Conservation (phyloP, 805 yeast species). For the Kazachstania bromeliacearum region DNA sequence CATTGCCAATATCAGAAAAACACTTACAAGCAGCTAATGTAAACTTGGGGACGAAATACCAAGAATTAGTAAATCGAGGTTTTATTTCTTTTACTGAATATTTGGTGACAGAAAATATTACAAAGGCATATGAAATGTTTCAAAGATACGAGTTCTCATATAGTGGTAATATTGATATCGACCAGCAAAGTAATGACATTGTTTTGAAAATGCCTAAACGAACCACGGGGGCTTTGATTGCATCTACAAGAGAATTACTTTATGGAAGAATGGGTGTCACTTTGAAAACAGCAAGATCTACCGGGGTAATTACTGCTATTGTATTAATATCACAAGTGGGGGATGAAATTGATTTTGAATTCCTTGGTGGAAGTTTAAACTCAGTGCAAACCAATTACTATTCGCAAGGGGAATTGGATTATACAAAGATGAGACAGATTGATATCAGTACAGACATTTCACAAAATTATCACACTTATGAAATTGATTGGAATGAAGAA, state of each 20-base stretch:
- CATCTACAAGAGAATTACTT: slow-evolving; percentile 71
- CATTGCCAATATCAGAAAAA: too few species aligned
- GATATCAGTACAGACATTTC: slow-evolving; percentile 39
- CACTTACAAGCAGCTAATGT: too few species aligned
- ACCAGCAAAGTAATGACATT: slow-evolving; percentile 36
- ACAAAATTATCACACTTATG: slow-evolving; percentile 63
- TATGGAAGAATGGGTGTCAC: slow-evolving; percentile 67
- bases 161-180: slow-evolving; percentile 43
- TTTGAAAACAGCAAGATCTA: slow-evolving; percentile 61
- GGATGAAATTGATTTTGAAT: slow-evolving; percentile 89
- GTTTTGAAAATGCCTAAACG: slow-evolving; percentile 72
- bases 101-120: slow-evolving; percentile 22
- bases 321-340: slow-evolving; percentile 75
- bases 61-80: slow-evolving; percentile 14
- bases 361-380: slow-evolving; percentile 62
- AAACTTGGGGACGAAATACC: too few species aligned
- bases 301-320: slow-evolving; percentile 79
- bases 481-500: slow-evolving; percentile 75
- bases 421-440: slow-evolving; percentile 39
- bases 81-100: slow-evolving; percentile 23
- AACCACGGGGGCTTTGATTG: slow-evolving; percentile 66
- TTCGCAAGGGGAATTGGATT: slow-evolving; percentile 62
- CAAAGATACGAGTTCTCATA: slow-evolving; percentile 54
- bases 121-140: slow-evolving; percentile 54
- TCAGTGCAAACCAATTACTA: slow-evolving; percentile 73